Evolutionary conservation across 306 rosid species (phyloP).

Genomic region (Cyamopsis tetragonoloba): DNA sequence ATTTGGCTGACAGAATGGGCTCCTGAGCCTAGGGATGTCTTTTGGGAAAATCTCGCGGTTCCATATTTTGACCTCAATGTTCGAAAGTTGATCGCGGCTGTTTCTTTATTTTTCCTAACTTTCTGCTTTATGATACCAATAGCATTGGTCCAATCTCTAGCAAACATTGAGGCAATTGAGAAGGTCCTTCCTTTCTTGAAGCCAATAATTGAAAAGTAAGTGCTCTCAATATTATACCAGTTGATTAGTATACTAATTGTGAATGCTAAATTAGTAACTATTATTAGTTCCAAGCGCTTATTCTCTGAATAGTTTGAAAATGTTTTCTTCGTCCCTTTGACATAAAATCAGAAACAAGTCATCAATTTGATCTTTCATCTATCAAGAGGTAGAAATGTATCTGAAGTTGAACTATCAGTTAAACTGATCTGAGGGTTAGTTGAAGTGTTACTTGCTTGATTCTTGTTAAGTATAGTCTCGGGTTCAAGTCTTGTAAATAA

Average conservation of each 20-base stretch:
- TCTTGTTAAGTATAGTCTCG: no score
- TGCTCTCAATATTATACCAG: constrained; percentile 17
- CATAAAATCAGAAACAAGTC: not conserved
- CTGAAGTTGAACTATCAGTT: not conserved
- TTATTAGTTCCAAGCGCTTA: not conserved
- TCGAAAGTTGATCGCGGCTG: constrained; percentile 56
- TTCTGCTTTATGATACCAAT: constrained; percentile 90
- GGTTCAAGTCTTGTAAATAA: no score
- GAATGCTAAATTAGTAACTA: not conserved
- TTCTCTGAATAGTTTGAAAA: not conserved
- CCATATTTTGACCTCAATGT: constrained; percentile 72
- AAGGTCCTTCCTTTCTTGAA: constrained; percentile 78
- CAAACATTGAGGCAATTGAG: constrained; percentile 74
- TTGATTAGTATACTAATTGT: not conserved
- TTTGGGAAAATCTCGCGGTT: constrained; percentile 84
- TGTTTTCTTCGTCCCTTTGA: not conserved
- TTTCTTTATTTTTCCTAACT: constrained; percentile 55
- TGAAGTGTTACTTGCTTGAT: no score
- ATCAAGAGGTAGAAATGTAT: not conserved
- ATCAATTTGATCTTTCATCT: not conserved
- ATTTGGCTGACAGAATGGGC: constrained; percentile 98
- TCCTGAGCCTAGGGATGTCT: constrained; percentile 84
- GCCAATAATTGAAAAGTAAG: constrained; percentile 65
- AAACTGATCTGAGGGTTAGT: not conserved
- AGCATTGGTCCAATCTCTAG: constrained; percentile 86